Evolutionary conservation across 352 stramenopile genomes (phyloP).

Genomic region (Halophytophthora polymorphica): DNA sequence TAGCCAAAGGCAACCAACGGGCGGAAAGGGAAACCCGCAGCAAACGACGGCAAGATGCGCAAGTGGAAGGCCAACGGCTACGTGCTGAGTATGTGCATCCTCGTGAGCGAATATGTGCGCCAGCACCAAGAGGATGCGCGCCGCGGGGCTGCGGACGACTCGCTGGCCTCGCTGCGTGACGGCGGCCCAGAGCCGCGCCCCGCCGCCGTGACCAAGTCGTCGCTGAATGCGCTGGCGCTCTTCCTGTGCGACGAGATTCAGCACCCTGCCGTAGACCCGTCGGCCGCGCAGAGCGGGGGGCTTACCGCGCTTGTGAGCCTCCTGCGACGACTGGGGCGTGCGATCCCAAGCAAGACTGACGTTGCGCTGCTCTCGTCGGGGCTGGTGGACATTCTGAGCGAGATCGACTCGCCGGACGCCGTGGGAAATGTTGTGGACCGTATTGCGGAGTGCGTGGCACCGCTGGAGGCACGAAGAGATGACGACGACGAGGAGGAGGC

Average conservation of each 20-base stretch:
- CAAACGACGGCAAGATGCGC: constrained; percentile 18
- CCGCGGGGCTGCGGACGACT: constrained; percentile 16
- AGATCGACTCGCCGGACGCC: constrained; percentile 60
- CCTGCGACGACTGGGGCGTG: constrained; percentile 41
- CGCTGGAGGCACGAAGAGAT: constrained; percentile 22
- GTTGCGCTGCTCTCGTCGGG: constrained; percentile 42
- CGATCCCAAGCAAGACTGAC: constrained; percentile 31
- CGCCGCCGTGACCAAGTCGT: constrained; percentile 20
- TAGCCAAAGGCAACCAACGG: no score
- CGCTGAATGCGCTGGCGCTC: constrained; percentile 42
- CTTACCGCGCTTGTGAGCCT: constrained; percentile 37
- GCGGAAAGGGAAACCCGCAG: constrained; percentile 5
- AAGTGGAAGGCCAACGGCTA: constrained; percentile 49
- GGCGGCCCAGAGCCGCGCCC: constrained; percentile 6
- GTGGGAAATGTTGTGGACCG: constrained; percentile 65
- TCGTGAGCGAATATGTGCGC: constrained; percentile 47
- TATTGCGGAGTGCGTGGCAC: constrained; percentile 57
- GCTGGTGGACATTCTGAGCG: constrained; percentile 47
- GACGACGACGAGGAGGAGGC: constrained; percentile 12
- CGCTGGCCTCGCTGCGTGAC: constrained; percentile 14
- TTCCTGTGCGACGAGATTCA: constrained; percentile 64
- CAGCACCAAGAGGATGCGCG: constrained; percentile 35
- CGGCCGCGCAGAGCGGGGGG: constrained; percentile 6
- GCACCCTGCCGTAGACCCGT: constrained; percentile 18
- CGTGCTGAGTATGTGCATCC: constrained; percentile 43